Percentiles rank a stretch among this genome's conserved stretches.
Evolutionary conservation across 2,329 filamentous ascomycete genomes (phyloP).

Genomic region (Colletotrichum agaves): DNA sequence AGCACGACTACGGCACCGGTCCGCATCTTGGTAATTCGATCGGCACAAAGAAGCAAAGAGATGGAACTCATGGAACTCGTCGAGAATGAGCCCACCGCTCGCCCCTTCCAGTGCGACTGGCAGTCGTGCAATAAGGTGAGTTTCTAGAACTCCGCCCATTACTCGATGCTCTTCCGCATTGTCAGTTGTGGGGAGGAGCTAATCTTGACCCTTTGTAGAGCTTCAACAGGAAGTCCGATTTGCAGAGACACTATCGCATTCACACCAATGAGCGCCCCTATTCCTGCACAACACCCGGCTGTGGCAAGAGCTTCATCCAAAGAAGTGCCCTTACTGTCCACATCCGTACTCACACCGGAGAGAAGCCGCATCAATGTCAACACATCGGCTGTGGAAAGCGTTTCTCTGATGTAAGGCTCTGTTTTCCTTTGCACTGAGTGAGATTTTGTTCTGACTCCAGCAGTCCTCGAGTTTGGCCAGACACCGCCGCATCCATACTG

Average conservation of each 20-base stretch:
- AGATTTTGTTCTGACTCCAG: constrained; percentile 45
- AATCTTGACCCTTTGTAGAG: constrained; percentile 57
- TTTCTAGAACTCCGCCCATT: constrained; percentile 12
- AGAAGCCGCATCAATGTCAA: constrained; percentile 77
- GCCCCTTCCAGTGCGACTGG: constrained; percentile 74
- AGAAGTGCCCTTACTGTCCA: constrained; percentile 77
- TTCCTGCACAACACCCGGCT: constrained; percentile 67
- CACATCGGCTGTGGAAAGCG: constrained; percentile 73
- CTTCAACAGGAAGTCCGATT: constrained; percentile 78
- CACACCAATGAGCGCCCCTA: constrained; percentile 78
- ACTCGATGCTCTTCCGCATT: neutral
- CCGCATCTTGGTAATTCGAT: constrained; percentile 47
- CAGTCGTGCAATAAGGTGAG: constrained; percentile 69
- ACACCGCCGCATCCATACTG: constrained; percentile 73
- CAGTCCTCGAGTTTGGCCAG: constrained; percentile 74
- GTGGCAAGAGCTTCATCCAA: constrained; percentile 78
- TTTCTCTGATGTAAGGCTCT: constrained; percentile 71
- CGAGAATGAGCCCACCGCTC: constrained; percentile 70
- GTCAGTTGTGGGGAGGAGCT: constrained; percentile 19
- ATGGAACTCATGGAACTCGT: constrained; percentile 76
- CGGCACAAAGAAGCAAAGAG: constrained; percentile 43
- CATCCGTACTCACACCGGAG: constrained; percentile 76
- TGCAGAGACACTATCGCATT: constrained; percentile 76
- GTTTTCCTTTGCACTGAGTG: neutral
- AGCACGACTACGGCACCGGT: constrained; percentile 32